A percentile compares a stretch with the other conserved stretches of the same genome.
Evolutionary conservation across 2,329 filamentous ascomycete species (phyloP).

Genomic region (Cercospora beticola): DNA sequence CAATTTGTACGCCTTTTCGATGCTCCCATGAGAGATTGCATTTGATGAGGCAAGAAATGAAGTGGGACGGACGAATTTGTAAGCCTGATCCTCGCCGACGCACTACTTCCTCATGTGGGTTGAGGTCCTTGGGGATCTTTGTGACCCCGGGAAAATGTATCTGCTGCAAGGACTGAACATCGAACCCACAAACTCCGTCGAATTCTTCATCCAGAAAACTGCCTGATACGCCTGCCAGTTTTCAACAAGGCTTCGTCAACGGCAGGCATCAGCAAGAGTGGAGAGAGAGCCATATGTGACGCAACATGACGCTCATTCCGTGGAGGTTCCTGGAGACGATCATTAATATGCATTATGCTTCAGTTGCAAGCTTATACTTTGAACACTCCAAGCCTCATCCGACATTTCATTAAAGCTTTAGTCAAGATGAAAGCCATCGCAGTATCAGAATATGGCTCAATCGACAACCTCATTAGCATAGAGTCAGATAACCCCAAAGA

Average conservation of each 20-base stretch:
- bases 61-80: neutral
- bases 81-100: neutral
- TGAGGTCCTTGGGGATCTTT: no score
- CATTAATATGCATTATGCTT: neutral
- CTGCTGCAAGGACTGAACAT: neutral
- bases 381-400: neutral
- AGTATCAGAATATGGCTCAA: constrained; percentile 34
- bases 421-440: constrained; percentile 37
- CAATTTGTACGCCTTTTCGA: neutral
- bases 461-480: constrained; percentile 33
- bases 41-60: neutral
- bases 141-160: neutral
- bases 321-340: neutral
- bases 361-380: neutral
- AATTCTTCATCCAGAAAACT: no score
- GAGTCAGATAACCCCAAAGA: constrained; percentile 37
- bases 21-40: neutral
- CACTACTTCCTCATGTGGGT: neutral
- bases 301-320: neutral
- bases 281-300: neutral
- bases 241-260: neutral
- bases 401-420: neutral
- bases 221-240: no score
- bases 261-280: neutral
- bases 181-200: neutral